Percentiles rank a stretch among this genome's conserved stretches.
These are phyloP conservation scores for Protea cynaroides DNA, from an alignment of 164 flowering plant genomes.

Conservation along the genomic window DNA sequence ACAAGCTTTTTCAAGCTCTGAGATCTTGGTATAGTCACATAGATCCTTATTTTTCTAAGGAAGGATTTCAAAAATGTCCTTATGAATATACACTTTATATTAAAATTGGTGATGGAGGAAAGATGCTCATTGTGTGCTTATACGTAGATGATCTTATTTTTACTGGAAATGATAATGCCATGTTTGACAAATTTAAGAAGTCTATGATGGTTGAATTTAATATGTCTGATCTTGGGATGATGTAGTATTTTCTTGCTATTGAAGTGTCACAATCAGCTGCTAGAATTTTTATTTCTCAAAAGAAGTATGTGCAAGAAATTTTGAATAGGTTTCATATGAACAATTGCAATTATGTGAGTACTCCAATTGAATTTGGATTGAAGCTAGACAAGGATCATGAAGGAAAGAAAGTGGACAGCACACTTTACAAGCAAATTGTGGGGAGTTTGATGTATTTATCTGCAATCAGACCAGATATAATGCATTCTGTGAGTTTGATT, in stretches of 20 bases:
- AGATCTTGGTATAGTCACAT: background rate
- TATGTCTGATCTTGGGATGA: no score
- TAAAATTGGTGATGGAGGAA: background rate
- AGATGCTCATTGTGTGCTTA: conserved; percentile 5
- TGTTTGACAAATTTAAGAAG: conserved; percentile 6
- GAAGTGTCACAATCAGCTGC: background rate
- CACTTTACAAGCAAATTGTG: no score
- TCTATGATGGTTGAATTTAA: no score
- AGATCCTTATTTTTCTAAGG: background rate
- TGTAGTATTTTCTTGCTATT: no score
- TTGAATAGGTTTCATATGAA: no score
- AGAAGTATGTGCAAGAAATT: no score
- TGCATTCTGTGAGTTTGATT: no score
- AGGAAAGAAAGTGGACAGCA: no score
- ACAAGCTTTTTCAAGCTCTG: conserved; percentile 2
- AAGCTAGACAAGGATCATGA: no score
- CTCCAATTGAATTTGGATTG: conserved; percentile 15
- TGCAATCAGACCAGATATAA: no score
- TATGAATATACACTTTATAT: conserved; percentile 2
- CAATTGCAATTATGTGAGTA: background rate
- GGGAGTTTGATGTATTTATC: no score
- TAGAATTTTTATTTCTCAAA: no score
- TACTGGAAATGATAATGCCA: background rate
- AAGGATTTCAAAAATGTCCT: conserved; percentile 27
- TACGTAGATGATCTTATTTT: conserved; percentile 12